A percentile compares a stretch with the other conserved stretches of the same genome.
These are phyloP conservation scores for Coniochaeta sp. DNA, from an alignment of 2,329 filamentous ascomycete genomes.

Conservation along the genomic window DNA sequence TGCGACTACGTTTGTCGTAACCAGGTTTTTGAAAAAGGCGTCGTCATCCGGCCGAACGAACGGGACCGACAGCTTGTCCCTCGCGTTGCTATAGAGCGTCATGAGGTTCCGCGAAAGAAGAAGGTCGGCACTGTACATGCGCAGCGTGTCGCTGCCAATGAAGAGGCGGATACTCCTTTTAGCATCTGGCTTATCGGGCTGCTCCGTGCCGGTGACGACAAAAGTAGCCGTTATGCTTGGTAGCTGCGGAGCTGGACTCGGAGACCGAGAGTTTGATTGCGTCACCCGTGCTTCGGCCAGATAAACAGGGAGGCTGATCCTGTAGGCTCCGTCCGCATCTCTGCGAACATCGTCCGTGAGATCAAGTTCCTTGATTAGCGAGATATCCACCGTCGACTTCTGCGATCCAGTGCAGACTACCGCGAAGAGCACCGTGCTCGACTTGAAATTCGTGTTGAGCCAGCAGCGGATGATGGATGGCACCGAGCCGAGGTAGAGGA, in stretches of 20 bases:
- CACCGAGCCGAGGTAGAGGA: constrained; percentile 80
- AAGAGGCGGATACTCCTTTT: constrained; percentile 74
- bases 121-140: constrained; percentile 81
- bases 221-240: constrained; percentile 78
- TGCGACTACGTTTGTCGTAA: constrained; percentile 49
- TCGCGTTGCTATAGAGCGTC: constrained; percentile 78
- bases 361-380: constrained; percentile 67
- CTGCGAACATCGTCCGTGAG: constrained; percentile 59
- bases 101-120: constrained; percentile 88
- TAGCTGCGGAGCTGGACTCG: constrained; percentile 68
- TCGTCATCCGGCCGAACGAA: constrained; percentile 91
- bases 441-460: constrained; percentile 85
- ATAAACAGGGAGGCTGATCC: constrained; percentile 74
- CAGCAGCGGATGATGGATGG: constrained; percentile 95
- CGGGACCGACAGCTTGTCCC: constrained; percentile 81
- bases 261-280: constrained; percentile 64
- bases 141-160: constrained; percentile 80
- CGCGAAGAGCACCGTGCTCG: constrained; percentile 82
- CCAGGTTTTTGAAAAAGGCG: constrained; percentile 67
- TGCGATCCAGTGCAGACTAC: constrained; percentile 90
- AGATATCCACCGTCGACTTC: constrained; percentile 71
- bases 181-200: constrained; percentile 37
- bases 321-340: constrained; percentile 57
- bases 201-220: constrained; percentile 56
- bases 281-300: constrained; percentile 84